Conservation (phyloP, 257 asterid species). For the Rauvolfia tetraphylla region DNA sequence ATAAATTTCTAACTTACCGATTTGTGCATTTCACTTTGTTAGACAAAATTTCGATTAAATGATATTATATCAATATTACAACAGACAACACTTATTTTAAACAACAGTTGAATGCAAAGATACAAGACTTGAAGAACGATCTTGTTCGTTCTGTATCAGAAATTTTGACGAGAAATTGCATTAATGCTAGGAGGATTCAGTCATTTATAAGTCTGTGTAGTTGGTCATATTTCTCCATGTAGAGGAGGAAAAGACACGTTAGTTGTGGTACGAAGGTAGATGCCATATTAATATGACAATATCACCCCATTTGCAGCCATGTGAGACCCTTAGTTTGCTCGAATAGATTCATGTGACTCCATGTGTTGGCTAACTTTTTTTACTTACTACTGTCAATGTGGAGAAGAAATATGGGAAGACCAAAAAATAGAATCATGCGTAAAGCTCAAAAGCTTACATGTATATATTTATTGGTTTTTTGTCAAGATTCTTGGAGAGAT, state of each 20-base stretch:
- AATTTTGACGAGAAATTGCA: too few relatives aligned
- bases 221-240: not conserved
- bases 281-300: conserved; percentile 5
- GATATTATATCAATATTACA: too few relatives aligned
- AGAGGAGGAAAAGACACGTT: not conserved
- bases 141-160: too few relatives aligned
- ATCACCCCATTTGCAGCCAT: conserved; percentile 5
- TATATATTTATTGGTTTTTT: too few relatives aligned
- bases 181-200: not conserved
- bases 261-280: not conserved
- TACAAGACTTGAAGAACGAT: too few relatives aligned
- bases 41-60: too few relatives aligned
- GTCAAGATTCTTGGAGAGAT: too few relatives aligned
- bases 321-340: conserved; percentile 6
- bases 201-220: not conserved
- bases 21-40: too few relatives aligned
- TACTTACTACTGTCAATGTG: not conserved
- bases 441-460: too few relatives aligned
- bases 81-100: too few relatives aligned
- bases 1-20: too few relatives aligned
- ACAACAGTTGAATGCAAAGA: not conserved
- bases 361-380: conserved; percentile 15
- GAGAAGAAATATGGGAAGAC: not conserved
- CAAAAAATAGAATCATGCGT: not conserved
- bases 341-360: conserved; percentile 17